These are phyloP conservation scores for Alternaria sp. DNA, from an alignment of 2,329 filamentous ascomycete species.

Conservation along the genomic window DNA sequence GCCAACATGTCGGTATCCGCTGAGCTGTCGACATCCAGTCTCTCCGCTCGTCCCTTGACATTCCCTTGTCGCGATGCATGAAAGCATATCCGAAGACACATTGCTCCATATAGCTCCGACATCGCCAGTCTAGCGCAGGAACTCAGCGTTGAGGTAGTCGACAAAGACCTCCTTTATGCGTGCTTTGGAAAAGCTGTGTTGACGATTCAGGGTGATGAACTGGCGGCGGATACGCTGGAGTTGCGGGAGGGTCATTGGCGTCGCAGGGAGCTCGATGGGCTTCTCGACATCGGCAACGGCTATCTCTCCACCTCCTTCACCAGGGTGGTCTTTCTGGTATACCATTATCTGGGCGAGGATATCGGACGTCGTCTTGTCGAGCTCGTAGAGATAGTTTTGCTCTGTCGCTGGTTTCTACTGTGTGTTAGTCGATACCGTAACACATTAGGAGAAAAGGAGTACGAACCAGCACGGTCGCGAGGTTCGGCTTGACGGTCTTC, in stretches of 20 bases:
- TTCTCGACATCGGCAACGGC: conserved; percentile 60
- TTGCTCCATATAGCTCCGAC: conserved; percentile 1
- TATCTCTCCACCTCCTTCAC: conserved; percentile 67
- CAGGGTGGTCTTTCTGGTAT: conserved; percentile 68
- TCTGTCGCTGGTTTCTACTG: conserved; percentile 63
- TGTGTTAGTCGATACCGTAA: neutral
- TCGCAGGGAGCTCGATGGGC: conserved; percentile 69
- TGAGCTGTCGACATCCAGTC: neutral
- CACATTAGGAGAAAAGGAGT: neutral
- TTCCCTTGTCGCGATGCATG: neutral
- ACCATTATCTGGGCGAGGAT: conserved; percentile 73
- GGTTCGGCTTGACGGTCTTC: conserved; percentile 74
- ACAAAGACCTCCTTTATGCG: conserved; percentile 48
- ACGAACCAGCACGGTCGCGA: conserved; percentile 70
- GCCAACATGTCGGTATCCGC: neutral
- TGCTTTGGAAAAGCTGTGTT: conserved; percentile 59
- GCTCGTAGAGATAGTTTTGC: conserved; percentile 77
- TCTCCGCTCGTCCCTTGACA: neutral
- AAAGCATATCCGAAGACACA: neutral
- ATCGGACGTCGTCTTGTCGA: conserved; percentile 80
- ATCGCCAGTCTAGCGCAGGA: conserved; percentile 32
- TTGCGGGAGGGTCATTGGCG: conserved; percentile 73
- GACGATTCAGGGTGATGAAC: conserved; percentile 76
- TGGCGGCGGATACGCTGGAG: conserved; percentile 79
- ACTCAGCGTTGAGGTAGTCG: conserved; percentile 48